Evolutionary conservation across 2,329 filamentous ascomycete species (phyloP), one percentile per base, ranked within the genome.

Genomic region (Madurella fahalii): DNA sequence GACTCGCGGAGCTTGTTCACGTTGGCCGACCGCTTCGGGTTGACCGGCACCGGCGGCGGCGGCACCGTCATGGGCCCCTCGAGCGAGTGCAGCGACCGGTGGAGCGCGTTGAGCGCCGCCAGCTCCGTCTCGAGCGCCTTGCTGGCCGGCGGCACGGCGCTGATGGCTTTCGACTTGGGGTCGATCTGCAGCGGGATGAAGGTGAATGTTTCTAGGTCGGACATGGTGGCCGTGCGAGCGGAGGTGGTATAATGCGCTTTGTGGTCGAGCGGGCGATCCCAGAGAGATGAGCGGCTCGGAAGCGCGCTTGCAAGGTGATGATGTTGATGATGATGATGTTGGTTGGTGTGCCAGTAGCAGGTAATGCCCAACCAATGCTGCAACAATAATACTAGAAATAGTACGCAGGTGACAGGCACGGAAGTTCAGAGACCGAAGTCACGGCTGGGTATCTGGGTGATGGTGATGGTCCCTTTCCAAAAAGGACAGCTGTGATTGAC

Each of bases 1-100:
- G 81, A 82, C 70, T 97, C 94, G 69, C 91, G 89, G 62, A 97
- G 85, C 75, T 97, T 97, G 73, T 79, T 83, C 72, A 99, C 88
- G 68, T 92, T 85, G 37, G 89, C 90, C 61, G 82, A 86, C 67
- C 93, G 90, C 76, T 96, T 96, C 49, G 90, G 92, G 77, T 96
- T 95, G 58, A 96, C 86, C 56, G 92, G 92, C 41, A 95, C 81
- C 0, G 94, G 94, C 0, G 93, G 88, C 5, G 92, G 91, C 0
- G 93, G 93, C 17, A 90, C 77, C 46, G 74, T 79, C 56, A 82
- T 79, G 5, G 86, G 82, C 31, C 76, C 71, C 43, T 83, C 79
- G 63, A 90, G 81, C 52, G 73, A 72, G 64, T 94, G 77, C 57
- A 97, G 82, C 42, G 81, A 72, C 63, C 84, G 84, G 82, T 95